These are phyloP conservation scores for Amanita thiersii DNA, from an alignment of 768 basidiomycete genomes.

Conservation along the genomic window DNA sequence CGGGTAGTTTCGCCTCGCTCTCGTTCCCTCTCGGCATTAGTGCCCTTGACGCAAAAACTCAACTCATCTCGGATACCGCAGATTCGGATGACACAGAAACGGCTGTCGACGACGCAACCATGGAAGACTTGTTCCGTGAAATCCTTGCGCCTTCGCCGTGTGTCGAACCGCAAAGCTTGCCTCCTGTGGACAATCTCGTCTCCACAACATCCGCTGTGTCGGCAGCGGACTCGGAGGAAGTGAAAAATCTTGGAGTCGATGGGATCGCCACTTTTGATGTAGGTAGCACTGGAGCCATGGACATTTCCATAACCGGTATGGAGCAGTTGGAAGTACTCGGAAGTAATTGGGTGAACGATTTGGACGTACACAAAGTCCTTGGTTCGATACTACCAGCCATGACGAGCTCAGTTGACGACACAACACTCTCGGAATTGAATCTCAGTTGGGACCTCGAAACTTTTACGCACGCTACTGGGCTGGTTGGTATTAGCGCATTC, in stretches of 20 bases:
- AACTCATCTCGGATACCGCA: constrained; percentile 16
- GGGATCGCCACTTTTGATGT: constrained; percentile 9
- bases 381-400: constrained; percentile 24
- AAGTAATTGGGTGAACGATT: constrained; percentile 32
- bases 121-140: constrained; percentile 64
- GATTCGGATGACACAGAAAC: constrained; percentile 8
- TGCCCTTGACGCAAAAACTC: constrained; percentile 15
- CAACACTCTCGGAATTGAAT: constrained; percentile 1
- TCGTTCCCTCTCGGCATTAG: constrained; percentile 12
- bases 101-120: constrained; percentile 48
- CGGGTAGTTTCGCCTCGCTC: constrained; percentile 62
- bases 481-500: constrained; percentile 6
- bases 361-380: constrained; percentile 55
- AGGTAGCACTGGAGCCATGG: constrained; percentile 13
- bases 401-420: neutral
- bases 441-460: constrained; percentile 8
- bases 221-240: constrained; percentile 9
- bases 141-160: constrained; percentile 51
- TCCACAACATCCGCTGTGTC: constrained; percentile 13
- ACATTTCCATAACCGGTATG: constrained; percentile 11
- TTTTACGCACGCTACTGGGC: neutral
- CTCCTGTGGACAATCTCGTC: constrained; percentile 16
- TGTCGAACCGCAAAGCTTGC: constrained; percentile 16
- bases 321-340: constrained; percentile 18
- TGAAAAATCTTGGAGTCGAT: neutral